Evolutionary conservation across 768 basidiomycete species (phyloP).

Genomic region (Lepiota venenata): DNA sequence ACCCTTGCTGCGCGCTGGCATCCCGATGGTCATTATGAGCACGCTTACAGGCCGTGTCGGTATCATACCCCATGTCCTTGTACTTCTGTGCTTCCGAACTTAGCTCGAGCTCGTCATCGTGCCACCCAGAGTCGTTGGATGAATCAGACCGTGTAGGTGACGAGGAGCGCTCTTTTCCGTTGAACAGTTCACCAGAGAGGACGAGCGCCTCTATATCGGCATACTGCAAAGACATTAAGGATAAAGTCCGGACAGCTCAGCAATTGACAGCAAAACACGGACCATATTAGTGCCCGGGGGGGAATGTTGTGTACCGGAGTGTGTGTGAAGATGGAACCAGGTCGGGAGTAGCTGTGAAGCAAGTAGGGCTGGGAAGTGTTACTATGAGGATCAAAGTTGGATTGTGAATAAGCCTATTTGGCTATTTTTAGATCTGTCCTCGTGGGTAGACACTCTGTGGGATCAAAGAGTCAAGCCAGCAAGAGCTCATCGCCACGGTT

Average conservation of each 20-base stretch:
- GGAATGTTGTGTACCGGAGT: too few relatives aligned
- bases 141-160: slow-evolving; percentile 68
- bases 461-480: too few relatives aligned
- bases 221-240: slow-evolving; percentile 11
- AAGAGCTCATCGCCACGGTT: too few relatives aligned
- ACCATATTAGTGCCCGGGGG: background rate
- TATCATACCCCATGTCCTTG: slow-evolving; percentile 42
- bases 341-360: too few relatives aligned
- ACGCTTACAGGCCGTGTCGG: slow-evolving; percentile 36
- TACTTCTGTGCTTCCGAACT: slow-evolving; percentile 34
- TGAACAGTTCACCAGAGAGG: slow-evolving; percentile 77
- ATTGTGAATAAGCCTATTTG: too few relatives aligned
- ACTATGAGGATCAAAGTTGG: too few relatives aligned
- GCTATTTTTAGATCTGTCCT: background rate
- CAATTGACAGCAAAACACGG: background rate
- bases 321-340: too few relatives aligned
- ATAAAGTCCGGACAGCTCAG: background rate
- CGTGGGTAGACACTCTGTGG: background rate
- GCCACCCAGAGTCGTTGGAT: slow-evolving; percentile 49
- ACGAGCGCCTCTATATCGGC: slow-evolving; percentile 67
- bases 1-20: slow-evolving; percentile 36
- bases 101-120: slow-evolving; percentile 41
- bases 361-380: too few relatives aligned
- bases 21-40: slow-evolving; percentile 26
- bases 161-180: slow-evolving; percentile 45